phyloP scores from a whole-genome alignment of 768 basidiomycete species.

The Kwoniella bestiolae region DNA sequence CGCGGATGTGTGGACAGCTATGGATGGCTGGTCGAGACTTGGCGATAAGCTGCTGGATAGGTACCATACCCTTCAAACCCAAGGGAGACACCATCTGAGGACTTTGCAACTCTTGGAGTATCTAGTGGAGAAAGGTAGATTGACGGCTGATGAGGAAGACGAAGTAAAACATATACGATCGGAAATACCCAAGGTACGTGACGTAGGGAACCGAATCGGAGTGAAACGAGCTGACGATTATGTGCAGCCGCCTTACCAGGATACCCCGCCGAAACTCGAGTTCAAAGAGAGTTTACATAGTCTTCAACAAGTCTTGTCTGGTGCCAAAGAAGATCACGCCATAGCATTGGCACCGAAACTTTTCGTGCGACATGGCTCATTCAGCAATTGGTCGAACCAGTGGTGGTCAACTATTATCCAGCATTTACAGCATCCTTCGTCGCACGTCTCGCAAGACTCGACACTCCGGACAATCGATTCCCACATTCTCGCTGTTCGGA shows the following conservation, averaged over 20 bases:
- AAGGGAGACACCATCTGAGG: slow-evolving; percentile 23
- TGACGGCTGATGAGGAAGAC: slow-evolving; percentile 33
- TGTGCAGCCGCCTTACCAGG: neutral
- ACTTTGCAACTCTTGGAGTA: slow-evolving; percentile 28
- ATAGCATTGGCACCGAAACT: slow-evolving; percentile 21
- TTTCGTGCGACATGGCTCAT: slow-evolving; percentile 31
- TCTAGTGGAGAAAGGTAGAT: slow-evolving; percentile 31
- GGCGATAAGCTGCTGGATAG: slow-evolving; percentile 41
- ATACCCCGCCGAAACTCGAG: slow-evolving; percentile 10
- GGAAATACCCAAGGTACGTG: slow-evolving; percentile 24
- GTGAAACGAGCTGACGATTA: neutral
- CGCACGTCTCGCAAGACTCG: neutral
- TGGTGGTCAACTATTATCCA: slow-evolving; percentile 36
- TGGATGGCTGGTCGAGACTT: slow-evolving; percentile 44
- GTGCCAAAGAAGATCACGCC: slow-evolving; percentile 10
- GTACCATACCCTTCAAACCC: slow-evolving; percentile 22
- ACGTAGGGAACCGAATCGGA: neutral
- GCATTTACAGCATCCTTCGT: slow-evolving; percentile 10
- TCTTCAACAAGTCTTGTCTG: slow-evolving; percentile 15
- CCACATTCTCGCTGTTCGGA: slow-evolving; percentile 27
- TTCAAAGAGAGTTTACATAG: slow-evolving; percentile 21
- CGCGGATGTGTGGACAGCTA: slow-evolving; percentile 50
- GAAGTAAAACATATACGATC: slow-evolving; percentile 26
- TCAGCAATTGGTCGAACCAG: slow-evolving; percentile 23
- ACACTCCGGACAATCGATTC: slow-evolving; percentile 11